Percentiles rank a stretch among this genome's conserved stretches.
Conservation (phyloP, 2,329 filamentous ascomycete genomes). For the Hymenoscyphus occultus region DNA sequence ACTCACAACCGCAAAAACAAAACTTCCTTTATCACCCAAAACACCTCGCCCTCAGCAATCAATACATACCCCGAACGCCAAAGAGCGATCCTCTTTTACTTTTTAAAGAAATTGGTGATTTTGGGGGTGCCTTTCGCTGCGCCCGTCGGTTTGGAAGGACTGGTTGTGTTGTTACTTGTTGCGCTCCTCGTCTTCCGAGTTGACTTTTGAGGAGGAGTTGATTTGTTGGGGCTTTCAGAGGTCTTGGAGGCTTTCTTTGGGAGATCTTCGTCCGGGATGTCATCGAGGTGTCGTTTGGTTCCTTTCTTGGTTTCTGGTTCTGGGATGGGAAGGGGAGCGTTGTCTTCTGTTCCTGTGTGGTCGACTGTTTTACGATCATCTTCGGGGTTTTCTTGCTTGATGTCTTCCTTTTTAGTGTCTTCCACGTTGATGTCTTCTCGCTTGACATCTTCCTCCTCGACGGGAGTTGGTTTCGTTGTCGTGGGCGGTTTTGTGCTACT, state of each 20-base stretch:
- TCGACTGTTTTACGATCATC: slow-evolving; percentile 30
- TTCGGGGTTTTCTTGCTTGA: slow-evolving; percentile 27
- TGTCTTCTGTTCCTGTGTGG: slow-evolving; percentile 31
- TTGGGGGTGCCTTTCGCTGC: slow-evolving; percentile 37
- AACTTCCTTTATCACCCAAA: neutral
- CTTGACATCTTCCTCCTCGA: slow-evolving; percentile 19
- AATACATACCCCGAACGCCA: neutral
- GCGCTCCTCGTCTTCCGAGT: slow-evolving; percentile 17
- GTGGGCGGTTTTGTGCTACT: slow-evolving; percentile 13
- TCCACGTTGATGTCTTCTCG: neutral
- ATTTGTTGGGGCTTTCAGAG: slow-evolving; percentile 25
- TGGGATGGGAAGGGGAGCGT: slow-evolving; percentile 31
- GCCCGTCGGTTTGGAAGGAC: slow-evolving; percentile 18
- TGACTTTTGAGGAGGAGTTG: slow-evolving; percentile 15
- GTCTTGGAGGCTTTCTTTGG: slow-evolving; percentile 30
- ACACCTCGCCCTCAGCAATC: neutral
- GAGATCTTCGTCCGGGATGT: slow-evolving; percentile 26
- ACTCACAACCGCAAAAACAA: neutral
- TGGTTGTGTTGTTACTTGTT: slow-evolving; percentile 22
- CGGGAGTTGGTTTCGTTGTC: slow-evolving; percentile 9
- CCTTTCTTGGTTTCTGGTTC: slow-evolving; percentile 26
- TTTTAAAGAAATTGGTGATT: slow-evolving; percentile 54
- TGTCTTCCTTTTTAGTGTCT: neutral
- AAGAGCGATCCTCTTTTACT: slow-evolving; percentile 6
- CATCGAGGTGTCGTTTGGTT: slow-evolving; percentile 32